phyloP scores from a whole-genome alignment of 495 filamentous ascomycete genomes.

The Chaetomium cochliodes region DNA sequence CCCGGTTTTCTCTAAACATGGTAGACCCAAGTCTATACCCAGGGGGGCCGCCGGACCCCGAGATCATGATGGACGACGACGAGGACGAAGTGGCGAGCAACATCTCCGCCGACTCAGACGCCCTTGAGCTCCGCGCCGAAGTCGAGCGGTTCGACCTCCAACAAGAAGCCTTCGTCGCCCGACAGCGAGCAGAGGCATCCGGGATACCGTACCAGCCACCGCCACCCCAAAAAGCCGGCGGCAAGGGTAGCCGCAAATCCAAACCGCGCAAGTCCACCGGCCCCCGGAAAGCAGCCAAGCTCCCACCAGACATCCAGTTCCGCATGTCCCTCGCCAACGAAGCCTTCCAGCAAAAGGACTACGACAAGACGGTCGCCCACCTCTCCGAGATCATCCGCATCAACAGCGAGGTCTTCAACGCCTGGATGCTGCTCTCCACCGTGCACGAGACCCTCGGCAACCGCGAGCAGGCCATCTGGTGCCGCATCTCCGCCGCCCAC shows the following conservation, averaged over 20 bases:
- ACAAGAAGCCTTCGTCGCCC: constrained; percentile 36
- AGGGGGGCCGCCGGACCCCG: constrained; percentile 1
- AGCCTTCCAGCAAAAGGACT: constrained; percentile 65
- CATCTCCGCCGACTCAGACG: constrained; percentile 43
- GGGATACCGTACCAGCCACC: constrained; percentile 22
- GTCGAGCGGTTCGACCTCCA: constrained; percentile 39
- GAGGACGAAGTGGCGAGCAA: constrained; percentile 29
- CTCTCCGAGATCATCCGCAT: constrained; percentile 69
- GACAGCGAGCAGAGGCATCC: constrained; percentile 30
- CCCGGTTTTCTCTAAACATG: constrained; percentile 14
- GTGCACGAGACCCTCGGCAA: constrained; percentile 68
- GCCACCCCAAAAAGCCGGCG: constrained; percentile 10
- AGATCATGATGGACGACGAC: constrained; percentile 15
- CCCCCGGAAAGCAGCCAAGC: constrained; percentile 69
- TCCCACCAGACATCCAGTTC: constrained; percentile 70
- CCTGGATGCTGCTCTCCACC: constrained; percentile 73
- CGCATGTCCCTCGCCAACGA: constrained; percentile 67
- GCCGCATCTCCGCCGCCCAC: constrained; percentile 69
- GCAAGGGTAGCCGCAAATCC: constrained; percentile 16
- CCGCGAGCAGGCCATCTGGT: constrained; percentile 63
- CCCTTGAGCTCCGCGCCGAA: constrained; percentile 36
- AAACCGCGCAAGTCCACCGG: constrained; percentile 46
- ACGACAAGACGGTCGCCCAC: constrained; percentile 60
- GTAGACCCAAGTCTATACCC: constrained; percentile 24
- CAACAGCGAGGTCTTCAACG: constrained; percentile 79